Evolutionary conservation across 495 filamentous ascomycete species (phyloP).

Genomic region (Melanomma pulvis-pyrius): DNA sequence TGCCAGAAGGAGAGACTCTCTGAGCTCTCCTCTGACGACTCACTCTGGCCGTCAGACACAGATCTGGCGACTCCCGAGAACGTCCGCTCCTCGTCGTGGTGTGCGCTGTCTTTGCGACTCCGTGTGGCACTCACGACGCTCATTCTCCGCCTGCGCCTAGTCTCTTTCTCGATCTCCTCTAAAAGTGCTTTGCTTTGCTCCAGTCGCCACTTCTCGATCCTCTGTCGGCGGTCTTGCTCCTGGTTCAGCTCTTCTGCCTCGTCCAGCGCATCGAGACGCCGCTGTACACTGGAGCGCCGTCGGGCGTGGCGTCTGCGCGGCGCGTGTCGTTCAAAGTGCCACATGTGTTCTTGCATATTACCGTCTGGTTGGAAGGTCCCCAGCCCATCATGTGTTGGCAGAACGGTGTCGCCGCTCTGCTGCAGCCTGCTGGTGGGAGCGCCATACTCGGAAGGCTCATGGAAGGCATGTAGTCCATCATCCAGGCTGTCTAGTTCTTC

Average conservation of each 20-base stretch:
- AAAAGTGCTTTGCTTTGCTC: slow-evolving; percentile 85
- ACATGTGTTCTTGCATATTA: slow-evolving; percentile 73
- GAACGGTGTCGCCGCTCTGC: slow-evolving; percentile 61
- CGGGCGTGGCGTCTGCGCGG: slow-evolving; percentile 59
- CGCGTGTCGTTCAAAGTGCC: slow-evolving; percentile 82
- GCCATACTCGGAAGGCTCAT: slow-evolving; percentile 62
- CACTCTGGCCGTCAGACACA: slow-evolving; percentile 39
- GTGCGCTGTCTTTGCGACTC: slow-evolving; percentile 36
- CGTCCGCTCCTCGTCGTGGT: slow-evolving; percentile 19
- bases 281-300: slow-evolving; percentile 63
- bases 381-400: slow-evolving; percentile 89
- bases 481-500: slow-evolving; percentile 87
- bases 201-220: slow-evolving; percentile 89
- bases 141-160: slow-evolving; percentile 57
- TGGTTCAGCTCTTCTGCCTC: slow-evolving; percentile 58
- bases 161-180: slow-evolving; percentile 87
- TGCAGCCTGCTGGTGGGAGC: slow-evolving; percentile 52
- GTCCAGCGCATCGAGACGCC: slow-evolving; percentile 66
- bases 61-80: slow-evolving; percentile 35
- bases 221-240: slow-evolving; percentile 68
- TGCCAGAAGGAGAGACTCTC: slow-evolving; percentile 72
- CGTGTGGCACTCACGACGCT: slow-evolving; percentile 47
- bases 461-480: slow-evolving; percentile 84
- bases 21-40: slow-evolving; percentile 40
- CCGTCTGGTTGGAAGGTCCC: slow-evolving; percentile 71